These are phyloP conservation scores for Acarospora socialis DNA, from an alignment of 2,329 filamentous ascomycete genomes.

Conservation along the genomic window DNA sequence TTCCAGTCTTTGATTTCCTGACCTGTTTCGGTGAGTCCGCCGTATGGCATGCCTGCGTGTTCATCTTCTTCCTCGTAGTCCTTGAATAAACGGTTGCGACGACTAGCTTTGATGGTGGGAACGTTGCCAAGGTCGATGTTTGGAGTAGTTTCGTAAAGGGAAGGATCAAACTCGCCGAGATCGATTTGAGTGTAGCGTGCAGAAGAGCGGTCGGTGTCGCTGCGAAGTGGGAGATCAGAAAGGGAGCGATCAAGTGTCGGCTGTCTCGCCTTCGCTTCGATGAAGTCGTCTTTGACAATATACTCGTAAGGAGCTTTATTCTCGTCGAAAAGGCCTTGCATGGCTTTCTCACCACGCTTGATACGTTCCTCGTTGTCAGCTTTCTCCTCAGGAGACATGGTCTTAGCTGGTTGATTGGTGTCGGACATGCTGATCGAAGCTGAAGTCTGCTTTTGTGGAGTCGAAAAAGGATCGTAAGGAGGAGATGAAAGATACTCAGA, in stretches of 20 bases:
- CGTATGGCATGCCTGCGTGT: no score
- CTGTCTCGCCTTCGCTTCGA: conserved; percentile 28
- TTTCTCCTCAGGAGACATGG: conserved; percentile 31
- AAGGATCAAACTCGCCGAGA: conserved; percentile 14
- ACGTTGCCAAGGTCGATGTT: conserved; percentile 44
- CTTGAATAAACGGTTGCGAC: conserved; percentile 13
- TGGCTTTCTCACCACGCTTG: conserved; percentile 39
- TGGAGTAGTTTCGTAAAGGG: conserved; percentile 26
- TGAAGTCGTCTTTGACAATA: conserved; percentile 37
- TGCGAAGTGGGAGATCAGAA: conserved; percentile 42
- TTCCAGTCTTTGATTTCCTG: no score
- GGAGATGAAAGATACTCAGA: no score
- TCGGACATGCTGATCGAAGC: no score
- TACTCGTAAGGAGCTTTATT: conserved; percentile 43
- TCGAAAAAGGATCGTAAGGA: no score
- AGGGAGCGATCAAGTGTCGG: conserved; percentile 18
- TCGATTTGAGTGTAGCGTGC: conserved; percentile 15
- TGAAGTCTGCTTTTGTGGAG: no score
- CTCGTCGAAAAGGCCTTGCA: conserved; percentile 44
- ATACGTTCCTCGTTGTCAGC: conserved; percentile 43
- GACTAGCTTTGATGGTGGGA: conserved; percentile 42
- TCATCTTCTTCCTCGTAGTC: not conserved
- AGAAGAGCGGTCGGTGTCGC: conserved; percentile 31
- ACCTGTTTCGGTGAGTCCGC: no score
- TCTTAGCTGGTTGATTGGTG: no score